Percentiles rank a stretch among this genome's conserved stretches.
phyloP scores from a whole-genome alignment of 345 rosid genomes.

The Pseudoturritis turrita region DNA sequence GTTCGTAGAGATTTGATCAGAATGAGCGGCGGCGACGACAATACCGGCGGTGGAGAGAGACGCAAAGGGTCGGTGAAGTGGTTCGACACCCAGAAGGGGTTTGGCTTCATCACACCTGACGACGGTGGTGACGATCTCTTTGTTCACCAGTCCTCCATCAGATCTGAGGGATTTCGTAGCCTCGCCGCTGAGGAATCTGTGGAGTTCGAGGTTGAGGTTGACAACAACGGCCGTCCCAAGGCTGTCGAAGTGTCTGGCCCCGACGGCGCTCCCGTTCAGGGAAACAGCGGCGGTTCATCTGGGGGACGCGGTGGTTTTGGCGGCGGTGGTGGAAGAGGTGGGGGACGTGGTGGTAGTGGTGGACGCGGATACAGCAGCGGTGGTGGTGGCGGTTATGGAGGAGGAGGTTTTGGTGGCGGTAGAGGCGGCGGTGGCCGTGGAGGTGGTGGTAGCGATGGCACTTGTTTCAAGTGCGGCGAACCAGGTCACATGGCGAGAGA shows the following conservation, averaged over 20 bases:
- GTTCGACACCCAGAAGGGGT: conserved; percentile 78
- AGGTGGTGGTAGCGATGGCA: conserved; percentile 47
- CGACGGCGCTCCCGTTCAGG: conserved; percentile 26
- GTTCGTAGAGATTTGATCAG: background rate
- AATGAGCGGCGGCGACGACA: conserved; percentile 22
- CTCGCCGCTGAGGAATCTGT: conserved; percentile 60
- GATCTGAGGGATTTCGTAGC: conserved; percentile 70
- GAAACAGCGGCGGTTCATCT: conserved; percentile 23
- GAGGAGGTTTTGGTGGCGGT: conserved; percentile 29
- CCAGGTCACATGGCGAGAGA: conserved; percentile 35
- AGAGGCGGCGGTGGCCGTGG: conserved; percentile 44
- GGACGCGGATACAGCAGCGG: conserved; percentile 12
- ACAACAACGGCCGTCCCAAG: conserved; percentile 55
- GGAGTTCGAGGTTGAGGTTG: conserved; percentile 46
- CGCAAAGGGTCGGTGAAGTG: conserved; percentile 59
- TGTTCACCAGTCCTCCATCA: conserved; percentile 82
- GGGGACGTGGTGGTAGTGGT: conserved; percentile 43
- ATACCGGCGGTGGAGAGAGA: conserved; percentile 11
- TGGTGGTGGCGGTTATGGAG: conserved; percentile 18
- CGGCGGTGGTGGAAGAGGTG: conserved; percentile 30
- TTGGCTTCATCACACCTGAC: conserved; percentile 87
- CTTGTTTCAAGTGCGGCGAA: conserved; percentile 39
- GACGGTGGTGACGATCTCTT: conserved; percentile 83
- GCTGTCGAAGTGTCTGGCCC: conserved; percentile 84
- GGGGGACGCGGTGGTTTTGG: conserved; percentile 32